phyloP scores from a whole-genome alignment of 106 monocot species.

The Iris macrosiphon region DNA sequence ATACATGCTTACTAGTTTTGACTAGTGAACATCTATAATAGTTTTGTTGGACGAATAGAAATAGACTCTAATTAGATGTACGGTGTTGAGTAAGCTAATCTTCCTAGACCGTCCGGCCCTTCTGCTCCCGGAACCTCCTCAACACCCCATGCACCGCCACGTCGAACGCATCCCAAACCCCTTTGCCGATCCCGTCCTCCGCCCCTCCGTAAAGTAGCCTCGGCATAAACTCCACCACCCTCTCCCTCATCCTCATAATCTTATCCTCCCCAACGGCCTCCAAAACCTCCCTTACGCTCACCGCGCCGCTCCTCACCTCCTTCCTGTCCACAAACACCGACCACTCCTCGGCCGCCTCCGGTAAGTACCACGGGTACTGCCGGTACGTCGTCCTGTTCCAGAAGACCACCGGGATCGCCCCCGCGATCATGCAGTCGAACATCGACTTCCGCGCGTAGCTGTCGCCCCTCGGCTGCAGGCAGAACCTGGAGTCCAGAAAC shows the following conservation, averaged over 20 bases:
- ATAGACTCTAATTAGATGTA: too few species aligned
- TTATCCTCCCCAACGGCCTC: slow-evolving; percentile 55
- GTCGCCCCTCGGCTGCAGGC: slow-evolving; percentile 88
- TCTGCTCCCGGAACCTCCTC: slow-evolving; percentile 28
- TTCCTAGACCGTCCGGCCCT: slow-evolving; percentile 1
- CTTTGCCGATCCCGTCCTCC: slow-evolving; percentile 33
- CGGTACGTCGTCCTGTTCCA: slow-evolving; percentile 64
- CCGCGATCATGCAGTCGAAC: slow-evolving; percentile 96
- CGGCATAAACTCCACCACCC: slow-evolving; percentile 67
- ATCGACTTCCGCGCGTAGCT: slow-evolving; percentile 81
- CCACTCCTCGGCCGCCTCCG: slow-evolving; percentile 29
- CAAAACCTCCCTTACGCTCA: slow-evolving; percentile 35
- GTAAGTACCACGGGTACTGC: slow-evolving; percentile 76
- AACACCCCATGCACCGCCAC: slow-evolving; percentile 66
- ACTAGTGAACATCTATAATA: too few species aligned
- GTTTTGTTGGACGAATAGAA: too few species aligned
- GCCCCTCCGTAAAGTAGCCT: slow-evolving; percentile 51
- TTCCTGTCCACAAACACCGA: slow-evolving; percentile 75
- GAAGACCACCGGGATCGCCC: slow-evolving; percentile 87
- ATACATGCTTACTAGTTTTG: too few species aligned
- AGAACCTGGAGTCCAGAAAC: slow-evolving; percentile 70
- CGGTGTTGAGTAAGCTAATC: too few species aligned
- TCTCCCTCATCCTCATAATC: slow-evolving; percentile 68
- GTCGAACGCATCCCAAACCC: slow-evolving; percentile 64
- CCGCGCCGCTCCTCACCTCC: slow-evolving; percentile 51